Percentiles rank a stretch among this genome's conserved stretches.
phyloP scores from a whole-genome alignment of 345 rosid genomes.

The Mallotus nudiflorus region DNA sequence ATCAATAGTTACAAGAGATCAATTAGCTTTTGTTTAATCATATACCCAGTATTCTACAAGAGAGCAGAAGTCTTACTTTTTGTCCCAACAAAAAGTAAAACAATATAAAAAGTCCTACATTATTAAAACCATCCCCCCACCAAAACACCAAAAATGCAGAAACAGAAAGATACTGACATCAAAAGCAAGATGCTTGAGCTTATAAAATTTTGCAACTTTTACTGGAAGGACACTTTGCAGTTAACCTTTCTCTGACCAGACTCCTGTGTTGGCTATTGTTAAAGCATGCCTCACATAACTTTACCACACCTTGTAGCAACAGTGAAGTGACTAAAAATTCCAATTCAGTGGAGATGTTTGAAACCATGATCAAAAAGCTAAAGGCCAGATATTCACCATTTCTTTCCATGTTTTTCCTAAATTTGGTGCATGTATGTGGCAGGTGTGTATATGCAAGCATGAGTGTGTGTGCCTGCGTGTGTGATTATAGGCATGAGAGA shows the following conservation, averaged over 20 bases:
- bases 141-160: neutral
- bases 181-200: neutral
- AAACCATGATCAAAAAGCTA: neutral
- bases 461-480: neutral
- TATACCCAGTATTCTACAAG: neutral
- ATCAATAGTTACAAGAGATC: constrained; percentile 9
- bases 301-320: neutral
- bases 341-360: neutral
- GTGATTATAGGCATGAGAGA: neutral
- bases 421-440: neutral
- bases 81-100: neutral
- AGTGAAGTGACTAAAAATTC: neutral
- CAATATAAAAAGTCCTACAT: neutral
- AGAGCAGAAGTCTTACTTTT: neutral
- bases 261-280: neutral
- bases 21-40: neutral
- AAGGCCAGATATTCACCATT: neutral
- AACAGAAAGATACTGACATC: neutral
- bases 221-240: neutral
- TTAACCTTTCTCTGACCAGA: neutral
- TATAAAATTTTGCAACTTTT: neutral
- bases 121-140: neutral
- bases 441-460: neutral
- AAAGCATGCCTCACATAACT: neutral
- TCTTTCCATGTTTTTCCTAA: neutral